phyloP scores from a whole-genome alignment of 2,329 filamentous ascomycete species.

The Alternaria sp. region DNA sequence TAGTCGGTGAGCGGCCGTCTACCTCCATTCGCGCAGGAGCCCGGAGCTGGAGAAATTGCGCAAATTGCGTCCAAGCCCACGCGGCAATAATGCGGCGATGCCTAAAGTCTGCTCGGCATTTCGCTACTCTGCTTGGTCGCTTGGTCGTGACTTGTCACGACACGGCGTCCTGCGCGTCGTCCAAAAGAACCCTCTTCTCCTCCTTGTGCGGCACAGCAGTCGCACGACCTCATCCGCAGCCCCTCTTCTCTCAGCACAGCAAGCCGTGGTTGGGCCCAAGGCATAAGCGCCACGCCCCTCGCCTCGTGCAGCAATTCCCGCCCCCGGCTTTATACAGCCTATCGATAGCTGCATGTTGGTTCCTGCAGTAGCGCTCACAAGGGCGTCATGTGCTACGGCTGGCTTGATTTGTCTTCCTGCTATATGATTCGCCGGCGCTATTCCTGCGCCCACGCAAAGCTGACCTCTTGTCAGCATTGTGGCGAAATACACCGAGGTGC shows the following conservation, averaged over 20 bases:
- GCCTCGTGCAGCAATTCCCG: conserved; percentile 3
- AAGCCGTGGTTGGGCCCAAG: background rate
- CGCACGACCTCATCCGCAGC: conserved; percentile 2
- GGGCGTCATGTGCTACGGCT: conserved; percentile 4
- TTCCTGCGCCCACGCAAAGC: conserved; percentile 11
- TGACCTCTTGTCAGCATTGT: conserved; percentile 7
- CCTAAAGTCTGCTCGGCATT: background rate
- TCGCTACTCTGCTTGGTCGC: conserved; percentile 12
- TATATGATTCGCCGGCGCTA: conserved; percentile 13
- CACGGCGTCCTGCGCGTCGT: conserved; percentile 9
- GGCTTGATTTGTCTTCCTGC: conserved; percentile 6
- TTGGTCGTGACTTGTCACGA: conserved; percentile 5
- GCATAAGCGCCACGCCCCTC: conserved; percentile 9
- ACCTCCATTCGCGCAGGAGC: conserved; percentile 8
- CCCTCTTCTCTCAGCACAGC: background rate
- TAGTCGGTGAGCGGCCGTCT: conserved; percentile 10
- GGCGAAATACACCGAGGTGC: background rate
- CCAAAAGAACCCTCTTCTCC: background rate
- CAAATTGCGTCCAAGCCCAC: conserved; percentile 19
- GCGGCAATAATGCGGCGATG: conserved; percentile 19
- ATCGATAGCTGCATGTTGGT: conserved; percentile 15
- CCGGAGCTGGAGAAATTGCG: conserved; percentile 20
- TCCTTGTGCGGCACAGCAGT: conserved; percentile 8
- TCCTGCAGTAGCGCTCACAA: conserved; percentile 21
- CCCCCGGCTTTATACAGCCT: conserved; percentile 6